phyloP scores from a whole-genome alignment of 106 monocot species.

The Hemerocallis citrina region DNA sequence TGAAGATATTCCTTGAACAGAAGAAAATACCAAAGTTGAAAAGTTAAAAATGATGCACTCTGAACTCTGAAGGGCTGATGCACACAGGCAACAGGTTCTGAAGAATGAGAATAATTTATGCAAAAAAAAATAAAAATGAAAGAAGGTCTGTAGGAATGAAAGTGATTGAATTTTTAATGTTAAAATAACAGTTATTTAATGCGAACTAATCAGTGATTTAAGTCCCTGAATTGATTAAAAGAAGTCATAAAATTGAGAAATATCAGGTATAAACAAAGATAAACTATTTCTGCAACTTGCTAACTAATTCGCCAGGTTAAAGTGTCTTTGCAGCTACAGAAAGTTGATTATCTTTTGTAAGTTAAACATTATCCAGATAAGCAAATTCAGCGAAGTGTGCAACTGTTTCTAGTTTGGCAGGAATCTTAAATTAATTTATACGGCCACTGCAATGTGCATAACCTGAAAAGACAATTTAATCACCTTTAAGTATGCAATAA shows the following conservation, averaged over 20 bases:
- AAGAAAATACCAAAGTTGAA: background rate
- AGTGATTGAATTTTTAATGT: too few species aligned
- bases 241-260: too few species aligned
- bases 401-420: conserved; percentile 66
- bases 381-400: conserved; percentile 29
- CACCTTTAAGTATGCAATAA: background rate
- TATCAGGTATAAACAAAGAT: too few species aligned
- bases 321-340: background rate
- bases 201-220: too few species aligned
- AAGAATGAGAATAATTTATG: background rate
- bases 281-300: background rate
- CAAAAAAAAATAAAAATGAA: too few species aligned
- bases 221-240: too few species aligned
- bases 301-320: background rate
- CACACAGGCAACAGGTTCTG: background rate
- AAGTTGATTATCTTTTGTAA: background rate
- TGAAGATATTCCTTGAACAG: background rate
- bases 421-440: conserved; percentile 74
- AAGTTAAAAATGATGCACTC: background rate
- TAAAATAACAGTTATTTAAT: too few species aligned
- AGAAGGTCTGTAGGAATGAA: too few species aligned
- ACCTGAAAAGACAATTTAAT: conserved; percentile 35
- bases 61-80: background rate
- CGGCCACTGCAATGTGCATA: conserved; percentile 95
- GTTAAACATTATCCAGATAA: background rate